Base-by-base conservation (phyloP, 2,329 filamentous ascomycete genomes). In the Phialophora verrucosa region DNA sequence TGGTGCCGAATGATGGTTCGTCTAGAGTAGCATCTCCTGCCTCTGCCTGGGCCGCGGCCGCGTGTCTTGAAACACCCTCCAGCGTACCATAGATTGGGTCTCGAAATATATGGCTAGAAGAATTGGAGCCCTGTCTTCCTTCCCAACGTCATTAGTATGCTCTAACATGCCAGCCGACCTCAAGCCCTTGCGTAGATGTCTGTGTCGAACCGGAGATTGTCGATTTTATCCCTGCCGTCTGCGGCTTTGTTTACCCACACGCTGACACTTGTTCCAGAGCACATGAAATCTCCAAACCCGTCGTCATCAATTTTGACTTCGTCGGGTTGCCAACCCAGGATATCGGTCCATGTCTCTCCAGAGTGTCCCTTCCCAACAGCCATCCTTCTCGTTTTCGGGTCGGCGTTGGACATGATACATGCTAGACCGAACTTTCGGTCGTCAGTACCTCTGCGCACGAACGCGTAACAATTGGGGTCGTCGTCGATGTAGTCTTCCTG, bases 401-500 rank as follows among this genome's bases (percentile, higher is more conserved):
- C 63, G 1, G 79, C 78, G 70, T 85, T 87, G 51, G 82, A 87
- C 76, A 90, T 80, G 6, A 89, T 76, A 23, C 84, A 85, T 12
- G 86, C 85, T 44, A 87, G 79, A 0, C 85, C 85, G 23, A 73
- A 81, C 12, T 44, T 59, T 7, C 59, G 29, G 29, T 57, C 54
- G 10, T 50, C 44, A 12, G 66, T 63, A 14, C 84, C 84, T 55
- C 79, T 78, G 8, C 85, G 79, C 47, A 86, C 84, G 79, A 84
- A 88, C 59, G 88, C 88, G 62, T 91, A 83, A 74, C 87, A 89
- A 61, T 85, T 84, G 6, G 64, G 50, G 12, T 82, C 77, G 71
- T 88, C 84, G 71, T 88, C 84, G 69, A 88, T 88, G 73, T 90
- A 91, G 70, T 91, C 84, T 50, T 82, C 78, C 73, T 91, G 88